Evolutionary conservation across 2,329 filamentous ascomycete genomes (phyloP), one percentile per base, ranked within the genome.

Genomic region (Hypoxylon sp.): DNA sequence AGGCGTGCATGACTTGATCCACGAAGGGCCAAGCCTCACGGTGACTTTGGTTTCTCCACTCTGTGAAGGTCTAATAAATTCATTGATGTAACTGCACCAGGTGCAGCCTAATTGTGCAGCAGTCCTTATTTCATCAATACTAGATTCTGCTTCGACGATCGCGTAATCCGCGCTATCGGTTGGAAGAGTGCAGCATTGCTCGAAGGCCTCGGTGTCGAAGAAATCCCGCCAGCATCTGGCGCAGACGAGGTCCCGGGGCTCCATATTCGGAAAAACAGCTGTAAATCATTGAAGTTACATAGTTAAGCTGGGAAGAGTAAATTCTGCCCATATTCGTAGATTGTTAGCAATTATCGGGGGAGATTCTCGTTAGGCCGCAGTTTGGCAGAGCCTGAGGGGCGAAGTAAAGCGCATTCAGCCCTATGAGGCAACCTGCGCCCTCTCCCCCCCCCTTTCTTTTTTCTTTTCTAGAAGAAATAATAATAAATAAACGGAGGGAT

Each of bases 191-290:
- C 42, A 24, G 42, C 42, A 47, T 17, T 47, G 42, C 42, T 24
- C 42, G n/a, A 19, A 47, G 21, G 17, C 42, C 5, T 47, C 21
- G n/a, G 42, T 47, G 21, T 47, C 17, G 8, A 47, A 47, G 42
- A 47, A 47, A 24, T 24, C 17, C 17, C 42, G 42, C 42, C 42
- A 47, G 42, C 42, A 47, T 47, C 13, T 47, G 8, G 42, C 17
- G 17, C 42, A 47, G 42, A 47, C 17, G 42, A 47, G 42, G 42
- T 47, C 42, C 11, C 42, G 17, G 42, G 42, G 42, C 4, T 47
- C 6, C 42, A 47, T 47, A 10, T 6, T 17, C 35, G 8, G 15
- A 6, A 37, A 37, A 37, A 5, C n/a, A 15, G 15, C 13, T 37
- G n/a, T 37, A 15, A 37, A 37, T 37, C 35, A 37, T 15, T 5